Conservation (phyloP, 148 eudicot genomes). For the Heliamphora exappendiculata region DNA sequence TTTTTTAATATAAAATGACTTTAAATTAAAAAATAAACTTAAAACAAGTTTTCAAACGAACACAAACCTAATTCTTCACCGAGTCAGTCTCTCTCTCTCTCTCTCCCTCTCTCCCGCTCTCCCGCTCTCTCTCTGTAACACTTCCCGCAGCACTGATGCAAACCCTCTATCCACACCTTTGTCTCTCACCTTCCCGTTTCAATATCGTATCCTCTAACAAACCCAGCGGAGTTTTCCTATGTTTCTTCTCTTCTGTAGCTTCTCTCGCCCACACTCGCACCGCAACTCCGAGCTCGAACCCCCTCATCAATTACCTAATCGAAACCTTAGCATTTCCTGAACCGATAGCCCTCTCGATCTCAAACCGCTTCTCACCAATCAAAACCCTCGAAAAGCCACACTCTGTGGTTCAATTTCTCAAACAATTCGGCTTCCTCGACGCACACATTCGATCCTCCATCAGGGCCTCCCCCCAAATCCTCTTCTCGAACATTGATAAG, state of each 20-base stretch:
- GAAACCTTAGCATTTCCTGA: not conserved
- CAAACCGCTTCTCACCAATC: not conserved
- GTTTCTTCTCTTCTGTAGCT: not conserved
- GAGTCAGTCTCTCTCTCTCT: too few relatives aligned
- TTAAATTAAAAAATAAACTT: too few relatives aligned
- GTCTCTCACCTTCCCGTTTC: not conserved
- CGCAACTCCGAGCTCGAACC: not conserved
- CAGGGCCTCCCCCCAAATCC: not conserved
- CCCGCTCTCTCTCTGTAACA: not conserved
- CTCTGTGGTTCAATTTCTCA: not conserved
- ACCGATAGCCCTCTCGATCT: not conserved
- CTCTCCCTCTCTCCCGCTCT: too few relatives aligned
- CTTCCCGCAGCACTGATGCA: not conserved
- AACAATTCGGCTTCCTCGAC: not conserved
- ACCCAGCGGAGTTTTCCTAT: not conserved
- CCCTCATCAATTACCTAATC: not conserved
- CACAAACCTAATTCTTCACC: too few relatives aligned
- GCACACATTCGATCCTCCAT: not conserved
- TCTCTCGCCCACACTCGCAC: not conserved
- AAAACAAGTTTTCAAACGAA: too few relatives aligned
- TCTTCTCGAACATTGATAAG: not conserved
- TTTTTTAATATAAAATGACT: too few relatives aligned
- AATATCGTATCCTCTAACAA: not conserved
- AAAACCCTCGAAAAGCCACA: not conserved
- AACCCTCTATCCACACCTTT: not conserved